These are phyloP conservation scores for Knoxia roxburghii DNA, from an alignment of 257 asterid species.

Conservation along the genomic window DNA sequence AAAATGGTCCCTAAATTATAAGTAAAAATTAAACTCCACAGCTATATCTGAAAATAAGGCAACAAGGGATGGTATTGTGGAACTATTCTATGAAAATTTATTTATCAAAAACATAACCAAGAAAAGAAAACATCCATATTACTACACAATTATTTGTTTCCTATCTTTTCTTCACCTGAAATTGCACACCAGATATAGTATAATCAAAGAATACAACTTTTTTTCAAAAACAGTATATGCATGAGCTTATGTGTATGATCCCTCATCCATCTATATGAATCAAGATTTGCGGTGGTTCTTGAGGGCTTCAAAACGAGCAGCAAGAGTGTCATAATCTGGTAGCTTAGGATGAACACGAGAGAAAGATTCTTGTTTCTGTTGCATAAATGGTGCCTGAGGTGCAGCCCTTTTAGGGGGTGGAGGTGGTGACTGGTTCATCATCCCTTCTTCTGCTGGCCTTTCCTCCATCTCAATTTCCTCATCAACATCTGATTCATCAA, in stretches of 20 bases:
- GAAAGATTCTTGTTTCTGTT: conserved; percentile 25
- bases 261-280: neutral
- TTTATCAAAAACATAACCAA: too few relatives aligned
- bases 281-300: conserved; percentile 49
- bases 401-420: conserved; percentile 51
- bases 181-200: too few relatives aligned
- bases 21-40: too few relatives aligned
- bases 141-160: too few relatives aligned
- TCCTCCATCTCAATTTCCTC: conserved; percentile 38
- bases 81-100: too few relatives aligned
- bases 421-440: conserved; percentile 21
- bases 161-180: too few relatives aligned
- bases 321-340: conserved; percentile 75
- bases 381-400: conserved; percentile 31
- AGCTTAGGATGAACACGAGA: conserved; percentile 76
- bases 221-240: neutral
- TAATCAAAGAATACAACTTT: too few relatives aligned
- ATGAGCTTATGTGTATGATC: neutral
- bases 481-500: conserved; percentile 58
- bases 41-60: too few relatives aligned
- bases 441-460: conserved; percentile 21
- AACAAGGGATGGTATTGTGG: too few relatives aligned
- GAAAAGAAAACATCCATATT: too few relatives aligned
- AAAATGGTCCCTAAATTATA: too few relatives aligned
- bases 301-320: conserved; percentile 94